Base-by-base conservation (phyloP, 106 monocot species). In the Allium sativum region DNA sequence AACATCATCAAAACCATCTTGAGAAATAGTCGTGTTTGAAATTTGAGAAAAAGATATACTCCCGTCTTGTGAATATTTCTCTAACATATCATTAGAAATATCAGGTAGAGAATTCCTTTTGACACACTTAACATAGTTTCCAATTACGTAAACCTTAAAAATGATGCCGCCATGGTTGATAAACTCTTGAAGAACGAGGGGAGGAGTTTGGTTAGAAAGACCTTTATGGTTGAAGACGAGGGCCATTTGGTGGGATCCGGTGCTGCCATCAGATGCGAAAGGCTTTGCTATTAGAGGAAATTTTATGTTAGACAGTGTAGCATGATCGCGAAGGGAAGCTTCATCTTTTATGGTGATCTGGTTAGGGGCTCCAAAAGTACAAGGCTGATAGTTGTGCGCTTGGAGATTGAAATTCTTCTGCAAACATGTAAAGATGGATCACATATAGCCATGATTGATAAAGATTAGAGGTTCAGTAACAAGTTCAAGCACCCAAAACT, bases 71-170 rank as follows among this genome's bases (percentile, higher is more conserved):
- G 21, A 16, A 48, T 6, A 58, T 56, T 46, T 59, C 48, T 16
- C 69, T 52, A 77, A 44, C 41, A 52, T 65, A 47, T 77, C 81
- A 45, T 71, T 59, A 40, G 79, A 60, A 11, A 82, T 67, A 61
- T 87, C 87, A 7, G 82, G 87, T 12, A 87, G 70, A 7, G 87
- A 87, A 48, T 70, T 76, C 19, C 87, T 62, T 73, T 79, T 82
- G 21, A 87, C 87, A 54, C 87, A 87, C 65, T 70, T 70, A 41
- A 79, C 79, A 40, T 73, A 62, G 44, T 87, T 82, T 9, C 79
- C 87, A 12, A 73, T 79, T 16, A 87, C 87, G 48, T 82, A 87
- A 10, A 87, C 79, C 71, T 87, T 87, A 69, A 87, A 87, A 51
- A 87, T 73, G 55, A 87, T 75, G 8, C 87, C 87, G 0, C 82